Base-by-base conservation (phyloP, 1,139 yeast species). In the Nakaseomyces bracarensis region DNA sequence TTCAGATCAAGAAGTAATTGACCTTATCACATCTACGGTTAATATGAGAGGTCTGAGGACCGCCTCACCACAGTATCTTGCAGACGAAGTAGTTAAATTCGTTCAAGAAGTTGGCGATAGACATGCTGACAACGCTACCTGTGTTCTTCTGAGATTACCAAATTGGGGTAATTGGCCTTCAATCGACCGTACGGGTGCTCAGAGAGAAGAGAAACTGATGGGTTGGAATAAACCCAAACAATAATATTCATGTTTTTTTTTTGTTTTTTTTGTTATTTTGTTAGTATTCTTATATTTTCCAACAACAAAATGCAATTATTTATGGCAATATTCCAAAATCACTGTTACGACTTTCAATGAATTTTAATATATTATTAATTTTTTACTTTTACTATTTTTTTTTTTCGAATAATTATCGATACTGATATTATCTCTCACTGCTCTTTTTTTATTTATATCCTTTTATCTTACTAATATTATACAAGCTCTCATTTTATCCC, bases 121-220 rank as follows among this genome's bases (percentile, higher is more conserved):
- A 44, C 54, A 57, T 26, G 91, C 85, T 54, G 98, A 91, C 61
- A 91, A 91, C 64, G 94, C 97, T 10, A 86, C 96, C 0, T 86
- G 96, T 58, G 56, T 83, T 49, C 86, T 91, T 10, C 65, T 91
- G 3, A 68, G 95, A 44, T 67, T 91, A 44, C 72, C 75, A 34
- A 96, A 96, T 6, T 91, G 98, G 98, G 96, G 95, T 10, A 73
- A 77, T 43, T 91, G 97, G 96, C 91, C 91, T 4, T 66, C 74
- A 46, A 55, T 69, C 11, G 97, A 91, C 65, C 68, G 95, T 39
- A 86, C 96, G 0, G 96, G 95, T 1, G 76, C 72, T 40, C 63
- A 78, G 42, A 71, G 97, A 50, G 95, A 83, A 59, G 79, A 81
- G 45, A 70, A 86, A 52, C 70, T 89, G 63, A 71, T 70, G 47